phyloP scores from a whole-genome alignment of 2,329 filamentous ascomycete species.

The Aphanocladium album region DNA sequence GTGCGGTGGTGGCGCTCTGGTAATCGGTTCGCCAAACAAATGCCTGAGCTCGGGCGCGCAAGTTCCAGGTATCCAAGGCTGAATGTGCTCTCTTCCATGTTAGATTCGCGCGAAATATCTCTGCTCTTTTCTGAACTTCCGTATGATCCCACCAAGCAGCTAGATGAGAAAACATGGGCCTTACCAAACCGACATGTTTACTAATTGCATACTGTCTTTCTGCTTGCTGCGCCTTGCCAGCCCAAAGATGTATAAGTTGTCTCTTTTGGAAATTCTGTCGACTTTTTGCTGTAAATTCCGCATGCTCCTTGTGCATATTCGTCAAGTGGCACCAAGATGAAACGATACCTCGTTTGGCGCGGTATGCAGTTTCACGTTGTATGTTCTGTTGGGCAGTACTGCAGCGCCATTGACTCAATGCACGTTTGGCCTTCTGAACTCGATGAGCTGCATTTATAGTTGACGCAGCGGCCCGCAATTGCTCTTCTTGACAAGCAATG shows the following conservation, averaged over 20 bases:
- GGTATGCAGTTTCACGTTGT: constrained; percentile 18
- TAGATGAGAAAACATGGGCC: constrained; percentile 5
- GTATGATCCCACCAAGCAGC: constrained; percentile 10
- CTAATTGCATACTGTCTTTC: background rate
- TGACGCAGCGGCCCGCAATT: constrained; percentile 22
- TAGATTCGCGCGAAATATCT: background rate
- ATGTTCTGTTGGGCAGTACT: constrained; percentile 19
- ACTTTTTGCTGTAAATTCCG: constrained; percentile 8
- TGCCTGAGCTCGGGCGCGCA: constrained; percentile 6
- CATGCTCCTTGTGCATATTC: background rate
- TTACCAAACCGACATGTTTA: background rate
- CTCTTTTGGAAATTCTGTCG: constrained; percentile 27
- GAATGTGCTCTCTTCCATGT: background rate
- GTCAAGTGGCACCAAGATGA: constrained; percentile 21
- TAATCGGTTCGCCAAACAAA: constrained; percentile 11
- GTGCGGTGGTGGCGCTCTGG: background rate
- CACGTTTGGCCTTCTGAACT: constrained; percentile 17
- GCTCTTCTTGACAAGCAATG: constrained; percentile 23
- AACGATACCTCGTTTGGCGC: constrained; percentile 17
- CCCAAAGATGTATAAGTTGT: constrained; percentile 28
- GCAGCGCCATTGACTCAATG: constrained; percentile 26
- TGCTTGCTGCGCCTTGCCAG: background rate
- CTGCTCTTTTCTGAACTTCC: background rate
- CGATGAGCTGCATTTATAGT: constrained; percentile 20
- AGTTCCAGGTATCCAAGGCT: constrained; percentile 7